Conservation (phyloP, 306 rosid genomes). For the Inga laurina region DNA sequence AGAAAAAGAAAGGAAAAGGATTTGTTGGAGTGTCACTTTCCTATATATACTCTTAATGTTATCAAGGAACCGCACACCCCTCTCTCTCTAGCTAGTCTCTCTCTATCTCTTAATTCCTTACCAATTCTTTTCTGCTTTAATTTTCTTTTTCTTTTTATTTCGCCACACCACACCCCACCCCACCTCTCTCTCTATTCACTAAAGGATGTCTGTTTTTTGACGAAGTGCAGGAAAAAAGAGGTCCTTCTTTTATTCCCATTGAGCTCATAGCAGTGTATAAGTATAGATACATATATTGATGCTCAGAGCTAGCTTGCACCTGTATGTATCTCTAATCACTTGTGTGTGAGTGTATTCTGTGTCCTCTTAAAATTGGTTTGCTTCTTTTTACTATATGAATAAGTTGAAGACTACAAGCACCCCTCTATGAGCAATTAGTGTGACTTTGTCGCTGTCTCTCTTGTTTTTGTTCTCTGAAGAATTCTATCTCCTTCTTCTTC, state of each 20-base stretch:
- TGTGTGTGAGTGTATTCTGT: not conserved
- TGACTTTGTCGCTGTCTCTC: not conserved
- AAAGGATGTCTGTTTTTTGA: slow-evolving; percentile 61
- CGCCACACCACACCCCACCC: slow-evolving; percentile 31
- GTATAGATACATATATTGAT: not conserved
- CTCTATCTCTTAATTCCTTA: slow-evolving; percentile 6
- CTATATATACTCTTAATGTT: slow-evolving; percentile 75
- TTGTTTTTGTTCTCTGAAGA: slow-evolving; percentile 15
- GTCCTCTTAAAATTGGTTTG: slow-evolving; percentile 1
- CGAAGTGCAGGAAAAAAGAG: slow-evolving; percentile 37
- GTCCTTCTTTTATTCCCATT: slow-evolving; percentile 34
- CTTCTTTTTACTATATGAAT: slow-evolving; percentile 8
- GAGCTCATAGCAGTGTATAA: slow-evolving; percentile 22
- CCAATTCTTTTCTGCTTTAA: slow-evolving; percentile 30
- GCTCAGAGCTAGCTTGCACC: slow-evolving; percentile 23
- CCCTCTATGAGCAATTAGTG: slow-evolving; percentile 13
- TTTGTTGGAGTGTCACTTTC: slow-evolving; percentile 84
- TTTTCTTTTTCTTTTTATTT: slow-evolving; percentile 36
- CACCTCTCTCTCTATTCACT: slow-evolving; percentile 27
- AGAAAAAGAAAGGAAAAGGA: slow-evolving; percentile 32
- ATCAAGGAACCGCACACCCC: slow-evolving; percentile 33
- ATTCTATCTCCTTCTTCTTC: not conserved
- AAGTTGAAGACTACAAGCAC: slow-evolving; percentile 24
- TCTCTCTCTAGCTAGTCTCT: slow-evolving; percentile 29
- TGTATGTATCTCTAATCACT: slow-evolving; percentile 7